Percentiles rank a stretch among this genome's conserved stretches.
Conservation (phyloP, 1,139 yeast genomes). For the Debaryomyces sp. region DNA sequence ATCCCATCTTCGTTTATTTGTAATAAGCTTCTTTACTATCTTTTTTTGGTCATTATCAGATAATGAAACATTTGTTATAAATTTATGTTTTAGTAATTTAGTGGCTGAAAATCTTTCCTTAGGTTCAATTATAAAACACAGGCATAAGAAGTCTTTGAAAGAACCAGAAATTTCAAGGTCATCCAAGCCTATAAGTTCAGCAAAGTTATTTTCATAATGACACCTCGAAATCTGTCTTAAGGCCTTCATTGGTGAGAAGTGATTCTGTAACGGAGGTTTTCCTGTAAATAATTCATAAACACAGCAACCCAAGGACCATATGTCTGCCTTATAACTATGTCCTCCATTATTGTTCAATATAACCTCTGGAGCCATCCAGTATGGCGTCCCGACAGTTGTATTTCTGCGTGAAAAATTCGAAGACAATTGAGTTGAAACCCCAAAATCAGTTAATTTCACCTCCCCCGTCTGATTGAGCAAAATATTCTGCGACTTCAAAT, state of each 20-base stretch:
- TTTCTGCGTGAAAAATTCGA: constrained; percentile 75
- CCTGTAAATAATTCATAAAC: constrained; percentile 83
- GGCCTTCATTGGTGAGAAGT: constrained; percentile 79
- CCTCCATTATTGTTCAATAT: constrained; percentile 75
- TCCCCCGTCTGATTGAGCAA: constrained; percentile 67
- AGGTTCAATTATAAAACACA: constrained; percentile 69
- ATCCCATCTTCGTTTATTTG: constrained; percentile 45
- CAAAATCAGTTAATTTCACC: constrained; percentile 95
- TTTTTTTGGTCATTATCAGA: constrained; percentile 18
- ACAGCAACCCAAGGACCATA: constrained; percentile 95
- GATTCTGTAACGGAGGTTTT: constrained; percentile 75
- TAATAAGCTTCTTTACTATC: constrained; percentile 35
- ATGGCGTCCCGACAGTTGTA: constrained; percentile 97
- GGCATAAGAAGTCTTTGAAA: constrained; percentile 60
- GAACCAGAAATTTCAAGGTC: constrained; percentile 24
- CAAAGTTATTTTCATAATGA: constrained; percentile 34
- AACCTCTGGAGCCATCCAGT: constrained; percentile 99
- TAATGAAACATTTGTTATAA: constrained; percentile 38
- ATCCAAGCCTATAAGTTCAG: constrained; percentile 31
- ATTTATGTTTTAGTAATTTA: constrained; percentile 60
- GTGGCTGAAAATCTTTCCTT: constrained; percentile 57
- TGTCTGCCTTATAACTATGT: constrained; percentile 86
- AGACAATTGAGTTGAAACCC: constrained; percentile 87
- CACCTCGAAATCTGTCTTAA: constrained; percentile 51
- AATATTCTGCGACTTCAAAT: constrained; percentile 83